phyloP scores from a whole-genome alignment of 495 filamentous ascomycete genomes.

The Aspergillus wentii region DNA sequence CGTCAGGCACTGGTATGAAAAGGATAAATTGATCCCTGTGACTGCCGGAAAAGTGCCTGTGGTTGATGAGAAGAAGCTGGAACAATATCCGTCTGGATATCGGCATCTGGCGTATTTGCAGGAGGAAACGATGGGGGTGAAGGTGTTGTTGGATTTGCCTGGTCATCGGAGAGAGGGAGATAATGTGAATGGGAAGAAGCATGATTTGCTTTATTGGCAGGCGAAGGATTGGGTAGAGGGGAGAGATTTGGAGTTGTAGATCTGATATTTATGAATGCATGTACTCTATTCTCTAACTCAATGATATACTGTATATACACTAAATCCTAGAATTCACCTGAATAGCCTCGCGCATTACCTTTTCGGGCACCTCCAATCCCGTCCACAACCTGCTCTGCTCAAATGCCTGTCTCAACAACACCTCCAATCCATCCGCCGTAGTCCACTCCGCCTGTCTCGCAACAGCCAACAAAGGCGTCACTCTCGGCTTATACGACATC shows the following conservation, averaged over 20 bases:
- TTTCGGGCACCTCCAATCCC: too few relatives aligned
- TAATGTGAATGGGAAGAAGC: constrained; percentile 34
- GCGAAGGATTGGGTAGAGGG: constrained; percentile 46
- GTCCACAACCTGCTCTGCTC: constrained; percentile 70
- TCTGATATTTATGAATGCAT: too few relatives aligned
- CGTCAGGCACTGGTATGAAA: constrained; percentile 64
- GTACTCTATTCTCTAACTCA: too few relatives aligned
- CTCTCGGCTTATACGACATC: constrained; percentile 60
- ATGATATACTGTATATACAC: too few relatives aligned
- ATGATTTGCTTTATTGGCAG: constrained; percentile 41
- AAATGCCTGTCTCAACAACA: constrained; percentile 66
- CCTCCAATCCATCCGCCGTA: constrained; percentile 64
- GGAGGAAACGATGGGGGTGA: constrained; percentile 37
- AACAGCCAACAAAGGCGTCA: constrained; percentile 54
- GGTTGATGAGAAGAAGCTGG: constrained; percentile 43
- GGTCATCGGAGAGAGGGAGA: constrained; percentile 40
- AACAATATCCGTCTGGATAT: constrained; percentile 51
- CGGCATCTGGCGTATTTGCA: constrained; percentile 51
- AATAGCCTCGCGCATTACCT: too few relatives aligned
- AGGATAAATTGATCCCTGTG: constrained; percentile 59
- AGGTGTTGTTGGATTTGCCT: constrained; percentile 40
- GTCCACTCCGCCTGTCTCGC: constrained; percentile 53
- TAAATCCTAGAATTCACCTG: too few relatives aligned
- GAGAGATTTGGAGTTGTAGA: constrained; percentile 31
- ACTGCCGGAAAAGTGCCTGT: constrained; percentile 46